A percentile compares a stretch with the other conserved stretches of the same genome.
These are phyloP conservation scores for Lactarius sanguifluus DNA, from an alignment of 768 basidiomycete species.

Conservation along the genomic window DNA sequence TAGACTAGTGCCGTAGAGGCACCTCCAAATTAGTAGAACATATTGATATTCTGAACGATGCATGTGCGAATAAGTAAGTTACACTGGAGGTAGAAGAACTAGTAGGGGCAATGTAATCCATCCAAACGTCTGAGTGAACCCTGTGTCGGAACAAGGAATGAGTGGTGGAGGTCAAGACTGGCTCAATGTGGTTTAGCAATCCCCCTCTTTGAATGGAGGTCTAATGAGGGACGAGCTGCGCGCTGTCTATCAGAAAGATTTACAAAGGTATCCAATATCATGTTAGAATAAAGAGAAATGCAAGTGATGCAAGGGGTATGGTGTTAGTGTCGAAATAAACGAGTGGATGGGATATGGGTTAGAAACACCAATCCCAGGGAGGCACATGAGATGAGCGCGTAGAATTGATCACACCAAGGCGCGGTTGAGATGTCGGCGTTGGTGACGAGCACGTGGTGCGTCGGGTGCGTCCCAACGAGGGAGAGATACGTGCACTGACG, in stretches of 20 bases:
- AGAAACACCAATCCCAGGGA: conserved; percentile 30
- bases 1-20: conserved; percentile 14
- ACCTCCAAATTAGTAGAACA: conserved; percentile 16
- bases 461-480: not conserved
- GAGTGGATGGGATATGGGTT: conserved; percentile 37
- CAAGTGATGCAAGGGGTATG: conserved; percentile 16
- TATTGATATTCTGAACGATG: not conserved
- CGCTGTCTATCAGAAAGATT: not conserved
- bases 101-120: not conserved
- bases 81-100: conserved; percentile 17
- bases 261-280: conserved; percentile 21
- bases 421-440: conserved; percentile 20
- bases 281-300: not conserved
- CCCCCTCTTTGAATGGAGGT: not conserved
- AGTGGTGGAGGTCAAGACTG: conserved; percentile 6
- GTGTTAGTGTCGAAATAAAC: conserved; percentile 24
- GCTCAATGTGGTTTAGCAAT: conserved; percentile 4
- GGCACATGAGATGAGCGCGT: not conserved
- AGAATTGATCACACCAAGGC: conserved; percentile 11
- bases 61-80: conserved; percentile 7
- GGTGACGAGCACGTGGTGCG: not conserved
- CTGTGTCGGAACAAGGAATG: not conserved
- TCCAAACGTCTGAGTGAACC: not conserved
- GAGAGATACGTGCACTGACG: conserved; percentile 20
- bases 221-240: not conserved